A percentile compares a stretch with the other conserved stretches of the same genome.
These are phyloP conservation scores for Penicillium sp. DNA, from an alignment of 2,329 filamentous ascomycete species.

Conservation along the genomic window DNA sequence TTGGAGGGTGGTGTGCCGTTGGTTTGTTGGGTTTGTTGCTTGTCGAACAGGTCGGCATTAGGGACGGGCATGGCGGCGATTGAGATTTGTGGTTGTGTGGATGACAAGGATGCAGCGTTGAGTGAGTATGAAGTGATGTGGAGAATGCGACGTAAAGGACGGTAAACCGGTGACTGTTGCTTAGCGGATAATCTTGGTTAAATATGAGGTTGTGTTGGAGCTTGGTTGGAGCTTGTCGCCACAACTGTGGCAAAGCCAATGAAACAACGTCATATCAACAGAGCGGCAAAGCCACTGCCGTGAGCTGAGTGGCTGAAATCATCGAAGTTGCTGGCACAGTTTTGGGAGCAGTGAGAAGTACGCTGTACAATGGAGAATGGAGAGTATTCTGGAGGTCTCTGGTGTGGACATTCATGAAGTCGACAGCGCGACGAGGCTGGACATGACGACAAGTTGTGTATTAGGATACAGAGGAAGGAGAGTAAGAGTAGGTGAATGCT, in stretches of 20 bases:
- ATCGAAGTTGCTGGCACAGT: too few species aligned
- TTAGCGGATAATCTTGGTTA: neutral
- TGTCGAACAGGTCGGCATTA: constrained; percentile 19
- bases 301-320: neutral
- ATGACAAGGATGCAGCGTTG: too few species aligned
- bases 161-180: neutral
- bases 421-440: too few species aligned
- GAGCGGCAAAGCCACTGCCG: neutral
- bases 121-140: neutral
- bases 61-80: constrained; percentile 23
- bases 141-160: neutral
- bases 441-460: too few species aligned
- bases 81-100: neutral
- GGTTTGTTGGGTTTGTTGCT: constrained; percentile 18
- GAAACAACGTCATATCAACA: constrained; percentile 7
- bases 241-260: constrained; percentile 7
- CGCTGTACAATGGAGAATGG: too few species aligned
- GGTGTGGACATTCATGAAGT: too few species aligned
- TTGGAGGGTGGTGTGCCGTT: constrained; percentile 10
- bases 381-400: too few species aligned
- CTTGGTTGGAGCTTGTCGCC: neutral
- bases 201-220: neutral
- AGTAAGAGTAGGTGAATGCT: too few species aligned
- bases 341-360: neutral
- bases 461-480: too few species aligned